phyloP scores from a whole-genome alignment of 2,329 filamentous ascomycete species.

The Colletotrichum sp. region DNA sequence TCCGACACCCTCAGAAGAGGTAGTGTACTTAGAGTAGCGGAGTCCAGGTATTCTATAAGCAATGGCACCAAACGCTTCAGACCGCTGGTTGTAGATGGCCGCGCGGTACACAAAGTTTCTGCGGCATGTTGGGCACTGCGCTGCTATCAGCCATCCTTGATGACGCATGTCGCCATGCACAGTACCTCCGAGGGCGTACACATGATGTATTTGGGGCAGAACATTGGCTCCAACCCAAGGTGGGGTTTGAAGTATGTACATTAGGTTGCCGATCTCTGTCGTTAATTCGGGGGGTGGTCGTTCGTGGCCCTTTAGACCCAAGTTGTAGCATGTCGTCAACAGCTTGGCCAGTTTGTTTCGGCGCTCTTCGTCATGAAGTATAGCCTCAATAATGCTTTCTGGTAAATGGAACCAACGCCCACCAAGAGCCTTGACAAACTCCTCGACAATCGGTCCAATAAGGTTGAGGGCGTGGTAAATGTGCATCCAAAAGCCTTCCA shows the following conservation, averaged over 20 bases:
- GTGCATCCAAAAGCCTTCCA: background rate
- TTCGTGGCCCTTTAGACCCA: background rate
- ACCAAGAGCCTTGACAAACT: background rate
- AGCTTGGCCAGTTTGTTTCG: background rate
- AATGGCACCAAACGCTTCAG: background rate
- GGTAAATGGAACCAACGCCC: background rate
- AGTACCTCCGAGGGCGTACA: background rate
- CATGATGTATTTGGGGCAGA: background rate
- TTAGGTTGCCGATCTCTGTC: background rate
- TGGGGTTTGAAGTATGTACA: background rate
- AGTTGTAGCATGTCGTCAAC: background rate
- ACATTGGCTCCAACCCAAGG: background rate
- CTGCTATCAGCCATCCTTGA: background rate
- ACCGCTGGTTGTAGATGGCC: background rate
- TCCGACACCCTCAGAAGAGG: background rate
- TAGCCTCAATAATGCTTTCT: background rate
- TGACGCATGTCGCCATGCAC: background rate
- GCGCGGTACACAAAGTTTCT: background rate
- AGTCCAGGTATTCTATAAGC: background rate
- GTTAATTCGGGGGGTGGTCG: fast-evolving
- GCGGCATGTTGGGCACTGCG: background rate
- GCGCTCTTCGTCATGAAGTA: background rate
- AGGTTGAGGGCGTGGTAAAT: background rate
- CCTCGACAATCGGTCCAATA: background rate
- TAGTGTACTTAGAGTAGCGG: background rate